Conservation (phyloP, 768 basidiomycete species). For the Lentinula sp. region DNA sequence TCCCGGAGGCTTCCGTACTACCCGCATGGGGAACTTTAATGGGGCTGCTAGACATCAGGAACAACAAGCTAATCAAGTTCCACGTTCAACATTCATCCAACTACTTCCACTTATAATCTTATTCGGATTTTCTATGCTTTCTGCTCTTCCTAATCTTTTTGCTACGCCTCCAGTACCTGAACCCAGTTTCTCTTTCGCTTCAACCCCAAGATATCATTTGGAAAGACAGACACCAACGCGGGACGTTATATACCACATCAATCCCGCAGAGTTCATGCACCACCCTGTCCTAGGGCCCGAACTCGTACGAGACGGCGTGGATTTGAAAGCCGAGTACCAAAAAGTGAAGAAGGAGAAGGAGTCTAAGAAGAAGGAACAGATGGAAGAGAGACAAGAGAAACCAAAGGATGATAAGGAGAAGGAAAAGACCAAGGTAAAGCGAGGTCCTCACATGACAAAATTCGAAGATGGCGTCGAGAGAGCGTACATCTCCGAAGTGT, state of each 20-base stretch:
- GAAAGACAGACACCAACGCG: conserved; percentile 66
- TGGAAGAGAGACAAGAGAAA: not conserved
- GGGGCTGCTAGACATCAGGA: conserved; percentile 27
- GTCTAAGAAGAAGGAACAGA: conserved; percentile 16
- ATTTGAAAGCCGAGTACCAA: conserved; percentile 28
- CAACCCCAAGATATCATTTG: conserved; percentile 55
- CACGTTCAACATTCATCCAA: conserved; percentile 65
- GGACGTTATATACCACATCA: conserved; percentile 81
- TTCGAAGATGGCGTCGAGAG: conserved; percentile 81
- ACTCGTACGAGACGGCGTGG: conserved; percentile 45
- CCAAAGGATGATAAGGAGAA: conserved; percentile 20
- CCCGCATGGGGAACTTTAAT: conserved; percentile 44
- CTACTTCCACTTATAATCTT: conserved; percentile 81
- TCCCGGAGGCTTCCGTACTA: conserved; percentile 75
- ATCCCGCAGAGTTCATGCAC: conserved; percentile 64
- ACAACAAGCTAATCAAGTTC: conserved; percentile 32
- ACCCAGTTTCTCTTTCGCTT: conserved; percentile 70
- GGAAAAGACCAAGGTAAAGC: conserved; percentile 16
- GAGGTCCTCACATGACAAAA: conserved; percentile 39
- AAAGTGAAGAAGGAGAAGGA: conserved; percentile 19
- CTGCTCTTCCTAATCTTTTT: conserved; percentile 75
- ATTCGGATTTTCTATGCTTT: conserved; percentile 78
- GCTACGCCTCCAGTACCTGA: conserved; percentile 63
- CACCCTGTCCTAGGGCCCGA: conserved; percentile 75
- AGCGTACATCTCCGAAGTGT: conserved; percentile 65